phyloP scores from a whole-genome alignment of 306 rosid genomes.

The Castanea crenata region DNA sequence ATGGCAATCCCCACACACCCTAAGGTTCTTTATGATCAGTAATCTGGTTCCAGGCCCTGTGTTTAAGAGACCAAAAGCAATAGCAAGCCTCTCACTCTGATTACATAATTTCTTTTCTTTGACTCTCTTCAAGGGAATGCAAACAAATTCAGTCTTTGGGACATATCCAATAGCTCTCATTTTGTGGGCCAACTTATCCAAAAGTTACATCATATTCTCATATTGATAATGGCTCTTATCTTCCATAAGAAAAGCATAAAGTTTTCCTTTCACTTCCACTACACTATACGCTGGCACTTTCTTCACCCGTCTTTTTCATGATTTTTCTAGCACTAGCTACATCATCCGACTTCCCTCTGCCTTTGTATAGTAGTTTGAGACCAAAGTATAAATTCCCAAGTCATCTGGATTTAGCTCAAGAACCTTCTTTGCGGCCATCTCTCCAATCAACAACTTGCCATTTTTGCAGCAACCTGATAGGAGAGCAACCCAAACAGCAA shows the following conservation, averaged over 20 bases:
- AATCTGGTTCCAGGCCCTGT: not conserved
- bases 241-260: slow-evolving; percentile 49
- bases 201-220: slow-evolving; percentile 18
- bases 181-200: slow-evolving; percentile 29
- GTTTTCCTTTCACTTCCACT: slow-evolving; percentile 45
- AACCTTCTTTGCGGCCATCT: slow-evolving; percentile 34
- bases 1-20: not conserved
- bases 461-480: slow-evolving; percentile 41
- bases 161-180: slow-evolving; percentile 29
- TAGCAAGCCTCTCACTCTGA: not conserved
- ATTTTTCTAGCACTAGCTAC: slow-evolving; percentile 34
- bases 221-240: slow-evolving; percentile 30
- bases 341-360: slow-evolving; percentile 32
- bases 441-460: slow-evolving; percentile 21
- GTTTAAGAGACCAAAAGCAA: not conserved
- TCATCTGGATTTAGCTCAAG: slow-evolving; percentile 38
- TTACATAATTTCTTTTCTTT: slow-evolving; percentile 3
- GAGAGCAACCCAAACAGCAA: slow-evolving; percentile 45
- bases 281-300: slow-evolving; percentile 40
- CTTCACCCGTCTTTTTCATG: slow-evolving; percentile 31
- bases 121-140: slow-evolving; percentile 1
- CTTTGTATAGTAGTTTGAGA: slow-evolving; percentile 42
- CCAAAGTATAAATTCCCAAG: slow-evolving; percentile 32
- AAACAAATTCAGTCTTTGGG: slow-evolving; percentile 11
- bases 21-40: not conserved